Evolutionary conservation across 2,329 filamentous ascomycete genomes (phyloP), one percentile per base, ranked within the genome.

Genomic region (Aureobasidium mangrovei): DNA sequence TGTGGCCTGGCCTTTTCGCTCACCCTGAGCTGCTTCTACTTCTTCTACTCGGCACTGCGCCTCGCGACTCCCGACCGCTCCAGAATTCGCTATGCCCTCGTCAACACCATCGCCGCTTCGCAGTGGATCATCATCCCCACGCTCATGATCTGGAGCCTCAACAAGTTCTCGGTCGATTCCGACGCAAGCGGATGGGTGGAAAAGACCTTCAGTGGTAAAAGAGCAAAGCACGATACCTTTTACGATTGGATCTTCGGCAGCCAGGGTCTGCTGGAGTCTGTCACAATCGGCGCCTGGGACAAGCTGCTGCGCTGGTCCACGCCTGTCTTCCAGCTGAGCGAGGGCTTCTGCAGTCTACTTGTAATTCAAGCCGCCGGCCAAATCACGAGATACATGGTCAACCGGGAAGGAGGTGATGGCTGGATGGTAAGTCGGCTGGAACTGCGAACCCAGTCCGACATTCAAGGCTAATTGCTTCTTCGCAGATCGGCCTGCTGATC

Each of bases 331-430:
- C 93, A 98, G 72, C 77, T 98, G 7, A 82, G 87, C 51, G 93
- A 98, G 70, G 93, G 93, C 5, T 98, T 98, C 73, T 97, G 93
- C 76, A 97, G 89, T 65, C 74, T 98, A 63, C 74, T 97, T 55
- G 91, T 97, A 60, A 97, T 98, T 56, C 93, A 98, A 71, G 89
- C 91, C 18, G 85, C 88, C 10, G 93, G 93, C 0, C 91, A 96
- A 69, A 90, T 97, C 60, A 95, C 93, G 24, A 81, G 88, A 69
- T 97, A 90, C 85, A 80, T 97, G 31, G 91, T 97, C 54, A 97
- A 97, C 72, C 78, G 87, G 64, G 90, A 91, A 64, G 83, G 89
- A 64, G 94, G 91, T 64, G 93, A 98, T 72, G 94, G 85, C 58
- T 97, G 91, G 93, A 88, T 97, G 82, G 89, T 93, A 76, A 70